Evolutionary conservation across 108 stramenopile species (phyloP).

Genomic region (Nannochloropsis salina): DNA sequence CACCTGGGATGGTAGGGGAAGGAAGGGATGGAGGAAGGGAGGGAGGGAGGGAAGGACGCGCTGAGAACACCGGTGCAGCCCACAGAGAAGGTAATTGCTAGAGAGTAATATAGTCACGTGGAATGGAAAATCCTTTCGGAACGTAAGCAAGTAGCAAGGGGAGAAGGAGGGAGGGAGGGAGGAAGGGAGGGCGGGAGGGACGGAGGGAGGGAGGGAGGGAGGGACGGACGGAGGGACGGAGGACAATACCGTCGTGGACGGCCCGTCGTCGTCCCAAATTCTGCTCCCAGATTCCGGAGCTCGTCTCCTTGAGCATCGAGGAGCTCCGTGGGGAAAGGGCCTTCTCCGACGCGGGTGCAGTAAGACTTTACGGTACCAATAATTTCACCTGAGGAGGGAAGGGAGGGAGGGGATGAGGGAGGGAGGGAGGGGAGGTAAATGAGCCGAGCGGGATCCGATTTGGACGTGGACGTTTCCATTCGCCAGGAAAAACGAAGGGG

Average conservation of each 20-base stretch:
- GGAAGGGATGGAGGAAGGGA: background rate
- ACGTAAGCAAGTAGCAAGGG: too few relatives aligned
- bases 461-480: too few relatives aligned
- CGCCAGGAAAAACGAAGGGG: too few relatives aligned
- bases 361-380: conserved; percentile 97
- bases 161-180: too few relatives aligned
- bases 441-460: too few relatives aligned
- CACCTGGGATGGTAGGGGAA: conserved; percentile 45
- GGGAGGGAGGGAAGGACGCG: conserved; percentile 36
- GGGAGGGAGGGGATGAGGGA: background rate
- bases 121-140: too few relatives aligned
- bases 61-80: too few relatives aligned
- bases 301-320: conserved; percentile 59
- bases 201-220: background rate
- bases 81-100: too few relatives aligned
- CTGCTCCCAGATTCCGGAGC: conserved; percentile 77
- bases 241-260: conserved; percentile 35
- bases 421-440: conserved; percentile 8
- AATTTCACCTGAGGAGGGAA: conserved; percentile 52
- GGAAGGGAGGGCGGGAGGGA: background rate
- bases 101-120: too few relatives aligned
- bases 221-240: background rate
- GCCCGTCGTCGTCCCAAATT: conserved; percentile 87
- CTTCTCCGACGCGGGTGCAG: conserved; percentile 98
- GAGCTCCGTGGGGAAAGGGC: conserved; percentile 97